These are phyloP conservation scores for Scheffersomyces cryptocercus DNA, from an alignment of 1,139 yeast genomes.

Conservation along the genomic window DNA sequence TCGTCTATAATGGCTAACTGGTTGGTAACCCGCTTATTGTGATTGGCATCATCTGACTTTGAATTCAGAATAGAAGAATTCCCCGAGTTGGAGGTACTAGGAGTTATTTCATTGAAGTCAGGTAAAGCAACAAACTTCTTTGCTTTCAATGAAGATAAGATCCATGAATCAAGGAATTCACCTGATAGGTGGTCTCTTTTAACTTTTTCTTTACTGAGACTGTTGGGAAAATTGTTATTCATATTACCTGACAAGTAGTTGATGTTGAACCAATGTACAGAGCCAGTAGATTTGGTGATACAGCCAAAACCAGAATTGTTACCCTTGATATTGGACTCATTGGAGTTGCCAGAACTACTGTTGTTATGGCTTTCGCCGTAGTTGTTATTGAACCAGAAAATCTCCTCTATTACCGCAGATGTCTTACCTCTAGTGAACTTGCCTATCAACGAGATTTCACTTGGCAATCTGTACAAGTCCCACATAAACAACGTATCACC, in stretches of 20 bases:
- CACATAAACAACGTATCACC: slow-evolving; percentile 68
- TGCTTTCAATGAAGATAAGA: slow-evolving; percentile 37
- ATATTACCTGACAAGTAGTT: slow-evolving; percentile 40
- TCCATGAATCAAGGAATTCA: slow-evolving; percentile 43
- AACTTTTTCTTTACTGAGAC: slow-evolving; percentile 2
- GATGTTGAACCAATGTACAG: slow-evolving; percentile 62
- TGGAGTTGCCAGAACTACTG: background rate
- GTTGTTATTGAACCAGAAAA: slow-evolving; percentile 53
- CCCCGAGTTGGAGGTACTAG: background rate
- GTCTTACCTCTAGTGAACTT: slow-evolving; percentile 67
- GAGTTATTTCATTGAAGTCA: slow-evolving; percentile 11
- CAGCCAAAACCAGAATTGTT: slow-evolving; percentile 53
- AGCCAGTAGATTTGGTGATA: slow-evolving; percentile 56
- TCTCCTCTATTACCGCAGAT: slow-evolving; percentile 51
- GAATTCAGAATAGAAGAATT: slow-evolving; percentile 5
- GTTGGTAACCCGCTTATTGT: slow-evolving; percentile 13
- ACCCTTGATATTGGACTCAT: slow-evolving; percentile 13
- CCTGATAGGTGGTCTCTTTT: slow-evolving; percentile 3
- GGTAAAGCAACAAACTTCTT: slow-evolving; percentile 34
- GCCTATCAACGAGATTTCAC: slow-evolving; percentile 56
- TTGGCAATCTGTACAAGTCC: slow-evolving; percentile 59
- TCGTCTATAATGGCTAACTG: slow-evolving; percentile 42
- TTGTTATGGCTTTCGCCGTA: slow-evolving; percentile 4
- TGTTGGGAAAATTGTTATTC: slow-evolving; percentile 29
- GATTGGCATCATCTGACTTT: slow-evolving; percentile 6